Evolutionary conservation across 2,329 filamentous ascomycete genomes (phyloP).

Genomic region (Zalaria obscura): DNA sequence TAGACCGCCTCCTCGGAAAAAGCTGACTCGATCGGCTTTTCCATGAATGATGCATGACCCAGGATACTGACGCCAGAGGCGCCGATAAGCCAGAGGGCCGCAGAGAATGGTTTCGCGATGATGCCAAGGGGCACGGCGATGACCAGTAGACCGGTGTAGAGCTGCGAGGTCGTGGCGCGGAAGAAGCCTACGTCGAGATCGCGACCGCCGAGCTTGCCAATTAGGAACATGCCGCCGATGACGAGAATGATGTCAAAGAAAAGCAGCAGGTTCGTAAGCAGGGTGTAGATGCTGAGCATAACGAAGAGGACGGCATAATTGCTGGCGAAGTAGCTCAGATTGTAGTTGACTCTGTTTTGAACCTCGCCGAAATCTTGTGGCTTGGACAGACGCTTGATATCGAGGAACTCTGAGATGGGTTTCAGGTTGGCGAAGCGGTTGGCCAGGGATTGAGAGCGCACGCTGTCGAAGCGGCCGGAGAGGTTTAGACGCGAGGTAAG

Average conservation of each 20-base stretch:
- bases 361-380: conserved; percentile 80
- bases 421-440: conserved; percentile 84
- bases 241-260: conserved; percentile 89
- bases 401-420: conserved; percentile 84
- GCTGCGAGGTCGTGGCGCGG: conserved; percentile 76
- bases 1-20: conserved; percentile 99
- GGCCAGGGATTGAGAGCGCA: conserved; percentile 65
- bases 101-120: conserved; percentile 69
- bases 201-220: conserved; percentile 75
- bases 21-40: conserved; percentile 99
- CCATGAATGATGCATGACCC: conserved; percentile 89
- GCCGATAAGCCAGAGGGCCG: conserved; percentile 88
- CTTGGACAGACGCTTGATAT: conserved; percentile 91
- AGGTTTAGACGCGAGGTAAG: conserved; percentile 85
- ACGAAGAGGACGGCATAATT: conserved; percentile 92
- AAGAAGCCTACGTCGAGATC: conserved; percentile 78
- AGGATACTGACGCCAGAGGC: conserved; percentile 87
- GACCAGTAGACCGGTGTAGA: conserved; percentile 79
- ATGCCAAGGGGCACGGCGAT: conserved; percentile 75
- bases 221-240: conserved; percentile 74
- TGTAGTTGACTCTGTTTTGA: conserved; percentile 92
- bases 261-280: conserved; percentile 74
- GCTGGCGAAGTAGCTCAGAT: conserved; percentile 91
- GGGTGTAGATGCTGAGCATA: conserved; percentile 90
- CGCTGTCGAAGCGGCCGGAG: conserved; percentile 66